Percentiles rank a stretch among this genome's conserved stretches.
These are phyloP conservation scores for Dothideomycetes sp. DNA, from an alignment of 2,329 filamentous ascomycete species.

Conservation along the genomic window DNA sequence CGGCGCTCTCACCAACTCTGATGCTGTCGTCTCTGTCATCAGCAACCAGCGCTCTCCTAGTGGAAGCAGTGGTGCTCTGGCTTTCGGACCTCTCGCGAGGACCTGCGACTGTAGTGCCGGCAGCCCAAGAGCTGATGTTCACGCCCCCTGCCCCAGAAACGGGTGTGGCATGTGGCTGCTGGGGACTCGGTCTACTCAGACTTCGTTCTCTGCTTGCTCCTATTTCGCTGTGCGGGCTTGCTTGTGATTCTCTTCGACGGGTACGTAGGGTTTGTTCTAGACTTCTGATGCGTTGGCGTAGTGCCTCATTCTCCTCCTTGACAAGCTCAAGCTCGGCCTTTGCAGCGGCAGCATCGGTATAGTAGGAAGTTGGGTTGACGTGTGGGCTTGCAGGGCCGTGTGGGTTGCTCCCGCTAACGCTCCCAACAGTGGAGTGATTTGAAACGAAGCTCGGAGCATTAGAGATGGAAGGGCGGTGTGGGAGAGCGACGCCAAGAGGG, in stretches of 20 bases:
- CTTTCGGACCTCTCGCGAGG: constrained; percentile 25
- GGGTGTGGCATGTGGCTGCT: neutral
- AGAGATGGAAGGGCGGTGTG: constrained; percentile 22
- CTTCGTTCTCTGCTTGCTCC: neutral
- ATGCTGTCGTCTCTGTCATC: constrained; percentile 20
- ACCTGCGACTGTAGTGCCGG: constrained; percentile 17
- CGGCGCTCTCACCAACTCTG: constrained; percentile 24
- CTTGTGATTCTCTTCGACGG: constrained; percentile 14
- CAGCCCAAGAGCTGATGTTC: constrained; percentile 1
- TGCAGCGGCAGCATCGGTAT: constrained; percentile 31
- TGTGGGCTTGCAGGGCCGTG: constrained; percentile 13
- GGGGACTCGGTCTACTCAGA: neutral
- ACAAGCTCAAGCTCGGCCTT: constrained; percentile 36
- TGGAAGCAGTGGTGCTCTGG: constrained; percentile 24
- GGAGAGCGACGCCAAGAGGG: constrained; percentile 15
- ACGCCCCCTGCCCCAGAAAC: constrained; percentile 4
- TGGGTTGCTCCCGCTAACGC: neutral
- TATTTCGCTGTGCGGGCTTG: neutral
- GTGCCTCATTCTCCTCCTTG: constrained; percentile 37
- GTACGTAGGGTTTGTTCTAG: constrained; percentile 31
- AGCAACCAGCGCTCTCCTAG: constrained; percentile 4
- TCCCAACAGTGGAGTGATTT: constrained; percentile 15
- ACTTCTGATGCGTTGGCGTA: constrained; percentile 36
- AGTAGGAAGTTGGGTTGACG: constrained; percentile 15
- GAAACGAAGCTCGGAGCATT: constrained; percentile 10